Evolutionary conservation across 2,329 filamentous ascomycete species (phyloP), one percentile per base, ranked within the genome.

Genomic region (Calonectria pseudoreteaudii): DNA sequence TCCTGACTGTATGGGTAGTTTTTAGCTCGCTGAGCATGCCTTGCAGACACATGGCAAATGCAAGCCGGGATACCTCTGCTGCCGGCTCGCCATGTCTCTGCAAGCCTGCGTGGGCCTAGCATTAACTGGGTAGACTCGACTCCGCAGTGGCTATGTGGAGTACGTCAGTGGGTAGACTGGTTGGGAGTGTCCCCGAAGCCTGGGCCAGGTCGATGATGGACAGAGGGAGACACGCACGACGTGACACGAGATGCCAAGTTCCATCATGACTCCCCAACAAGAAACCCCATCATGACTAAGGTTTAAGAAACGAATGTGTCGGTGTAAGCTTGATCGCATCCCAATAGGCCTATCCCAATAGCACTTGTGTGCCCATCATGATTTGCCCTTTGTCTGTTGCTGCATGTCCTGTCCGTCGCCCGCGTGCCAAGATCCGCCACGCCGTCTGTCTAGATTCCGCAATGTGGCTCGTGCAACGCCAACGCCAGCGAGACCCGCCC

Each of bases 381-480:
- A 47, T 47, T 47, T 47, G n/a, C 20, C 41, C 23, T 47, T 13
- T 47, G 20, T 23, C 44, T 44, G 18, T 23, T 23, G 20, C 44
- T 47, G 44, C 44, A 13, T 47, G 4, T 47, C 44, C 4, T 47
- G 44, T 23, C 28, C 34, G 56, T 60, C 56, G 34, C 44, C 44
- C 56, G 31, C 34, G 34, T 60, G 56, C 56, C 23, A n/a, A 36
- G 31, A 23, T 38, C 56, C 31, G 31, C 56, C 56, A 60, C 56
- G 56, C 56, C 31, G 58, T 44, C 58, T 2, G 26, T 44, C 44
- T 30, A 52, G 23, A 30, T 36, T 66, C 28, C 44, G 30, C n/a
- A 52, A 34, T 62, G 52, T 67, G 64, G 69, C 62, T 67, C 64
- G 60, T 66, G 60, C 64, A 30, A 65, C 69, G 28, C 34, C 50